phyloP scores from a whole-genome alignment of 2,329 filamentous ascomycete species.

The Aspergillus pseudoglaucus region DNA sequence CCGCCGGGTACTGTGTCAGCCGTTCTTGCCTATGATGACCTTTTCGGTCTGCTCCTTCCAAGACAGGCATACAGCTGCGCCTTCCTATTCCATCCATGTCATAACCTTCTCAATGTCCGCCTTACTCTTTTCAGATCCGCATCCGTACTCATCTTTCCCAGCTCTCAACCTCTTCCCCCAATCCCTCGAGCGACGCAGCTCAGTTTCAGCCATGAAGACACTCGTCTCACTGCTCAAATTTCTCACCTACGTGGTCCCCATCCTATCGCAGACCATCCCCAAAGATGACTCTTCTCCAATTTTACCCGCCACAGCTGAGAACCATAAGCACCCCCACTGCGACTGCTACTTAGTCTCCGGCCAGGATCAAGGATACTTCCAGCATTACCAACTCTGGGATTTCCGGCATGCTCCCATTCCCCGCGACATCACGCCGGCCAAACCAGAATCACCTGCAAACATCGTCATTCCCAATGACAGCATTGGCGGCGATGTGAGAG shows the following conservation, averaged over 20 bases:
- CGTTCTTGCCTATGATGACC: background rate
- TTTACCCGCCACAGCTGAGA: background rate
- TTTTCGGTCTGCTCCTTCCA: background rate
- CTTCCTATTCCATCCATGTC: background rate
- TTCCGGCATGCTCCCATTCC: constrained; percentile 40
- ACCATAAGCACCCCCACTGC: constrained; percentile 19
- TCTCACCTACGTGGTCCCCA: background rate
- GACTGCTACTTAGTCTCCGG: constrained; percentile 44
- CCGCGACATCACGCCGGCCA: constrained; percentile 5
- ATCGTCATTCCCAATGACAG: constrained; percentile 10
- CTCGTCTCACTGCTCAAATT: background rate
- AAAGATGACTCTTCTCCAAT: background rate
- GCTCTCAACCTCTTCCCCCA: background rate
- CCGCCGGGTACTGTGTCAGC: no score
- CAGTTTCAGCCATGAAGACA: background rate
- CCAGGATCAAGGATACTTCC: constrained; percentile 41
- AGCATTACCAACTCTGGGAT: constrained; percentile 48
- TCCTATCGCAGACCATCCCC: background rate
- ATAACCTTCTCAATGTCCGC: background rate
- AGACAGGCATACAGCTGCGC: background rate
- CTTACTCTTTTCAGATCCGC: background rate
- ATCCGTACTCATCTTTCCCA: background rate
- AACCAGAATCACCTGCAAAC: constrained; percentile 7
- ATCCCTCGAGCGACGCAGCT: background rate
- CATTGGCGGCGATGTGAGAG: background rate